These are phyloP conservation scores for Eucalyptus decipiens DNA, from an alignment of 345 rosid genomes.

Conservation along the genomic window DNA sequence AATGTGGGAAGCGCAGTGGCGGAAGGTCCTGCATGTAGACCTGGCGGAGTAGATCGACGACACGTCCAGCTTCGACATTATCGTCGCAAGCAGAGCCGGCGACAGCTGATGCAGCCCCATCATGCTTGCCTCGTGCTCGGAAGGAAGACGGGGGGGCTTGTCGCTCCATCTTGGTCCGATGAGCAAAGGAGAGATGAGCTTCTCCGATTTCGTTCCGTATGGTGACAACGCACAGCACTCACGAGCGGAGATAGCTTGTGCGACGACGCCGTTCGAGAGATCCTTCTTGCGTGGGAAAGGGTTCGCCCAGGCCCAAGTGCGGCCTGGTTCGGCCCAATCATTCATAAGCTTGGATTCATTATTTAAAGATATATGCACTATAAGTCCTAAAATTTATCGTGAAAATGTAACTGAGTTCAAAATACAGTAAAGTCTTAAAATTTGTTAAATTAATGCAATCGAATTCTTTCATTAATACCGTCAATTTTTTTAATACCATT, in stretches of 20 bases:
- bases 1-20: constrained; percentile 45
- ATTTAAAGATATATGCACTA: too few species aligned
- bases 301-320: not conserved
- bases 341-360: not conserved
- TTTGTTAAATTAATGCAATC: too few species aligned
- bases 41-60: constrained; percentile 67
- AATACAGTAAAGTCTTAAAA: too few species aligned
- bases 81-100: too few species aligned
- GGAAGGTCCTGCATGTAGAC: constrained; percentile 49
- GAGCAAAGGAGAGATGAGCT: too few species aligned
- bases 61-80: not conserved
- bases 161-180: too few species aligned
- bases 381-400: accelerated
- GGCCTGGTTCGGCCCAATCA: not conserved
- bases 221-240: not conserved
- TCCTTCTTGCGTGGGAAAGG: not conserved
- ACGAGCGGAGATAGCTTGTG: not conserved
- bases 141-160: not conserved
- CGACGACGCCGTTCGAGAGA: not conserved
- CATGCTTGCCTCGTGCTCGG: too few species aligned
- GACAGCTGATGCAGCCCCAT: too few species aligned
- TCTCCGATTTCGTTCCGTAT: too few species aligned
- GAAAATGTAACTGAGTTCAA: too few species aligned
- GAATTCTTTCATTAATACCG: too few species aligned
- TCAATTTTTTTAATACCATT: too few species aligned